Base-by-base conservation (phyloP, 148 eudicot species). In the Oxyria digyna region DNA sequence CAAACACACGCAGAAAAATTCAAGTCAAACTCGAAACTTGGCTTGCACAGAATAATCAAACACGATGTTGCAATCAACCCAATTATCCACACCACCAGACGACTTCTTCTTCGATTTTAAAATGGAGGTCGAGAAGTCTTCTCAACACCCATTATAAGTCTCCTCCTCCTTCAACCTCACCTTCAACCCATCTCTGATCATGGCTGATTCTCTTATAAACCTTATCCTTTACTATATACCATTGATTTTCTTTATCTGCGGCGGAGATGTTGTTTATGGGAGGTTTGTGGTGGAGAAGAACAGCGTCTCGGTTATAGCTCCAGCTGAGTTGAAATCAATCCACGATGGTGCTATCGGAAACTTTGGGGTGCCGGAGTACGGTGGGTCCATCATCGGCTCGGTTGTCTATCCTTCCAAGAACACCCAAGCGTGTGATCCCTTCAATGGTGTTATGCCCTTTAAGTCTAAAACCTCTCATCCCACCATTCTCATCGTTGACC, bases 281-380 rank as follows among this genome's bases (percentile, higher is more conserved):
- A 82, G 84, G 32, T 94, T 94, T 69, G 84, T 88, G 50, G 98
- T 94, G 68, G 98, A 94, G 79, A 87, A 94, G 72, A 82, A 82
- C 40, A 80, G 91, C 24, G 67, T 94, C 55, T 77, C 83, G 6
- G 80, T 94, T 3, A 33, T 94, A 18, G 77, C 86, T 15, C 97
- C 98, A 0, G 68, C 73, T 18, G 72, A 67, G 43, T 69, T 82
- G 69, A 73, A 73, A 17, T 67, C 82, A 7, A 88, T 81, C 18
- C 86, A 85, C 64, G 93, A 94, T 74, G 97, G 91, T 11, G 79
- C 98, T 0, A 90, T 94, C 10, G 98, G 83, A 0, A 94, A 94
- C 71, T 94, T 94, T 67, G 98, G 98, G 0, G 96, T 94, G 12
- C 97, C 98, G 11, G 81, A 82, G 21, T 94, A 94, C 71, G 98